Base-by-base conservation (phyloP, 2,329 filamentous ascomycete species). In the Stagonosporopsis tanaceti region DNA sequence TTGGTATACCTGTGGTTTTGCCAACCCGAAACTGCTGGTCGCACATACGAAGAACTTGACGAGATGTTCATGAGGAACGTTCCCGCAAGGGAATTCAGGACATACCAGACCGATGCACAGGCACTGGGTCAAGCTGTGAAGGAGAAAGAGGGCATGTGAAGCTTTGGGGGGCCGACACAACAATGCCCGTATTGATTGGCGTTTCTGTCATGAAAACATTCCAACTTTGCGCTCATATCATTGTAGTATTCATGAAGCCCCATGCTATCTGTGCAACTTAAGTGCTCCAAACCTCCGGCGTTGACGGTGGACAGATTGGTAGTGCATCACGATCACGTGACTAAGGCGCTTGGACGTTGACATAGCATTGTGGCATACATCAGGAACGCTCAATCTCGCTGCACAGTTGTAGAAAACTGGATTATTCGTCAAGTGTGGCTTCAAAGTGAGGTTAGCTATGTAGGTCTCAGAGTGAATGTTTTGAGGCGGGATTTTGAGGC, bases 1-100 rank as follows among this genome's bases (percentile, higher is more conserved):
- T 84, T 92, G 66, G 77, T 93, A 7, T 95, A 92, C 78, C 88
- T 88, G 0, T 93, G 86, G 73, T 92, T 92, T 80, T 85, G 89
- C 7, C 81, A 92, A 0, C 92, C 92, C 0, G 92, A 96, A 71
- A 91, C 92, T 0, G 80, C 80, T 1, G 92, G 90, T 6, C 86
- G 91, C 27, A 89, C 90, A 0, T 96, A 93, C 72, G 91, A 90
- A 12, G 92, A 96, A 77, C 79, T 96, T 57, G 91, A 96, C 73
- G 71, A 94, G 38, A 81, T 96, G 52, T 96, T 96, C 68, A 89
- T 93, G 76, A 62, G 61, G 56, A 64, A 55, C 25, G 56, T 68
- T n/a, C 42, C 61, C 4, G 67, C 68, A 6, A 59, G 64, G 28
- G 62, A 60, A 47, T 69, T 69, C 35, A 62, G 56, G 37, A 39